Conservation (phyloP, 352 stramenopile genomes). For the Phytophthora sojae region DNA sequence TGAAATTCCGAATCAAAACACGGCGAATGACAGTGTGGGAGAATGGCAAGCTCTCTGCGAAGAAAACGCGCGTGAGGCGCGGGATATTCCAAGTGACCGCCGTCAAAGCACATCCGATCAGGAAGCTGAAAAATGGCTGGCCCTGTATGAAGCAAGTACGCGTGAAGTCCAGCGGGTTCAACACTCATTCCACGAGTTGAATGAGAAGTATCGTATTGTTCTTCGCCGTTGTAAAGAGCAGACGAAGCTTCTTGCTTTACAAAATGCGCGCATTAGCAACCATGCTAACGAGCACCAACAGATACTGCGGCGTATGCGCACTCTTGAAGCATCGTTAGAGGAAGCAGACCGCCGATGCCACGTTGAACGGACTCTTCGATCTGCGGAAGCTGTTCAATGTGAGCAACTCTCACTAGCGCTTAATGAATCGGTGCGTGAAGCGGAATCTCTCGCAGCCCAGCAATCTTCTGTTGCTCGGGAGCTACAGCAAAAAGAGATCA, state of each 20-base stretch:
- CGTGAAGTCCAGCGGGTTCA: constrained; percentile 39
- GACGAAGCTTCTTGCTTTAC: constrained; percentile 68
- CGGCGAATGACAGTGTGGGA: background rate
- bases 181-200: constrained; percentile 41
- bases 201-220: constrained; percentile 67
- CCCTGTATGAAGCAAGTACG: constrained; percentile 32
- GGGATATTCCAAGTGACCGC: constrained; percentile 3
- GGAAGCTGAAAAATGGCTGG: constrained; percentile 38
- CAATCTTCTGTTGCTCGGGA: constrained; percentile 58
- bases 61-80: constrained; percentile 16
- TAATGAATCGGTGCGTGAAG: constrained; percentile 57
- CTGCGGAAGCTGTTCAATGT: constrained; percentile 61
- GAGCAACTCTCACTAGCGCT: constrained; percentile 62
- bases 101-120: constrained; percentile 1
- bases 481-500: constrained; percentile 60
- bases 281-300: constrained; percentile 70
- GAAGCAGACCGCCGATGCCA: constrained; percentile 50
- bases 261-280: constrained; percentile 57
- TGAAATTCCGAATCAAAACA: background rate
- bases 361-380: constrained; percentile 60
- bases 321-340: constrained; percentile 53
- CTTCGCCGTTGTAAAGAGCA: constrained; percentile 69
- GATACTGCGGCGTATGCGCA: constrained; percentile 53
- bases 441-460: constrained; percentile 53
- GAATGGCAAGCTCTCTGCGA: constrained; percentile 24